phyloP scores from a whole-genome alignment of 768 basidiomycete species.

The Mycena alexandri region DNA sequence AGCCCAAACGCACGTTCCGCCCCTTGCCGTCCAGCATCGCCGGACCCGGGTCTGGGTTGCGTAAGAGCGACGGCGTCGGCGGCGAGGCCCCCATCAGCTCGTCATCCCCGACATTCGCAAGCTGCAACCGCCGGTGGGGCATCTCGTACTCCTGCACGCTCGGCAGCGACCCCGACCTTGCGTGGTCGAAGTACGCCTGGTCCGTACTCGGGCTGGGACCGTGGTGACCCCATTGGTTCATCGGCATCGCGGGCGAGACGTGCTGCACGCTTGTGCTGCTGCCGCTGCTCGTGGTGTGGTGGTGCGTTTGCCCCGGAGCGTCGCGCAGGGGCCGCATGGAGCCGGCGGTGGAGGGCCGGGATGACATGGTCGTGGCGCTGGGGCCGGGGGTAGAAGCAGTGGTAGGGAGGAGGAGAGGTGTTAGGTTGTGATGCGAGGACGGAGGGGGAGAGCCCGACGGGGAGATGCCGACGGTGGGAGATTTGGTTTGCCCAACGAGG shows the following conservation, averaged over 20 bases:
- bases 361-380: conserved; percentile 45
- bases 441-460: conserved; percentile 45
- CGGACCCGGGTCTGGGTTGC: background rate
- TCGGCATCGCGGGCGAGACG: conserved; percentile 29
- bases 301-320: conserved; percentile 33
- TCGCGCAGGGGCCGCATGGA: conserved; percentile 53
- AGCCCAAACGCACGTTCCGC: conserved; percentile 26
- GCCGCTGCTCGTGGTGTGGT: conserved; percentile 32
- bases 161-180: conserved; percentile 57
- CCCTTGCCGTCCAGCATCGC: conserved; percentile 32
- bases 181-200: conserved; percentile 41
- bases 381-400: conserved; percentile 42
- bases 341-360: conserved; percentile 60
- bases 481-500: conserved; percentile 62
- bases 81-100: conserved; percentile 20
- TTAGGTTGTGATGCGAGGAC: conserved; percentile 40
- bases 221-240: conserved; percentile 36
- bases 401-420: conserved; percentile 45
- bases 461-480: conserved; percentile 52
- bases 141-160: conserved; percentile 50
- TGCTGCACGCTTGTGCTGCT: conserved; percentile 35
- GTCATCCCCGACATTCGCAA: conserved; percentile 48
- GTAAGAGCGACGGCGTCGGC: conserved; percentile 9
- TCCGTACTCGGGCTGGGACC: conserved; percentile 34
- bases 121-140: conserved; percentile 50